phyloP scores from a whole-genome alignment of 768 basidiomycete genomes.

The Royoungia palumana region DNA sequence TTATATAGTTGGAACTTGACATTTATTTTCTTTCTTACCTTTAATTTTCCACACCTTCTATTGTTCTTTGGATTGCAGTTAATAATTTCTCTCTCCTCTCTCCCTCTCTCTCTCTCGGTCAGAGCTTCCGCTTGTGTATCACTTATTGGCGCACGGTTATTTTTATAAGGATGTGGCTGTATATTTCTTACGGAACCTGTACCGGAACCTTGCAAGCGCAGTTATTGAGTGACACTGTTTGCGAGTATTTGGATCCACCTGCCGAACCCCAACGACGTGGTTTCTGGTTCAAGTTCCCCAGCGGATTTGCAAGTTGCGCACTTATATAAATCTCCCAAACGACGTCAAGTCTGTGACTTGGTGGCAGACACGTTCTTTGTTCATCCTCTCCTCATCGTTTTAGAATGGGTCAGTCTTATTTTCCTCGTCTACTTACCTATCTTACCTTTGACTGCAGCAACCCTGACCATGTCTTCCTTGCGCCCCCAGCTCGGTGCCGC shows the following conservation, averaged over 20 bases:
- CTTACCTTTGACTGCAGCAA: slow-evolving; percentile 25
- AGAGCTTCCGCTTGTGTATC: slow-evolving; percentile 16
- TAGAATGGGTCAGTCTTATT: slow-evolving; percentile 38
- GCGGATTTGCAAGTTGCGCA: slow-evolving; percentile 20
- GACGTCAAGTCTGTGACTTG: slow-evolving; percentile 28
- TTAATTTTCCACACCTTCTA: background rate
- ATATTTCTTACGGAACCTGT: slow-evolving; percentile 21
- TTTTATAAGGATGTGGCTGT: slow-evolving; percentile 7
- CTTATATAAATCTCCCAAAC: slow-evolving; percentile 31
- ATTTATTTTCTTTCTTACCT: slow-evolving; percentile 1
- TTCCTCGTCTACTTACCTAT: background rate
- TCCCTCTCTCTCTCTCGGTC: slow-evolving; percentile 4
- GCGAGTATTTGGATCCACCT: slow-evolving; percentile 17
- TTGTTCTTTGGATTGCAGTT: slow-evolving; percentile 17
- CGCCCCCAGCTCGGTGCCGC: slow-evolving; percentile 24
- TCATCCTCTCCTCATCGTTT: slow-evolving; percentile 2
- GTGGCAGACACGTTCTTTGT: slow-evolving; percentile 29
- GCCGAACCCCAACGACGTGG: slow-evolving; percentile 33
- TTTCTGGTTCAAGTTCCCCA: slow-evolving; percentile 20
- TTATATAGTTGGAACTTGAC: slow-evolving; percentile 21
- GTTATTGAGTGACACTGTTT: slow-evolving; percentile 10
- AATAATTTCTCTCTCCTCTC: background rate
- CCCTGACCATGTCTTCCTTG: slow-evolving; percentile 41
- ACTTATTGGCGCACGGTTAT: slow-evolving; percentile 13
- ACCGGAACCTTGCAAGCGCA: background rate